Evolutionary conservation across 805 yeast species (phyloP).

Genomic region (Candida bentonensis): DNA sequence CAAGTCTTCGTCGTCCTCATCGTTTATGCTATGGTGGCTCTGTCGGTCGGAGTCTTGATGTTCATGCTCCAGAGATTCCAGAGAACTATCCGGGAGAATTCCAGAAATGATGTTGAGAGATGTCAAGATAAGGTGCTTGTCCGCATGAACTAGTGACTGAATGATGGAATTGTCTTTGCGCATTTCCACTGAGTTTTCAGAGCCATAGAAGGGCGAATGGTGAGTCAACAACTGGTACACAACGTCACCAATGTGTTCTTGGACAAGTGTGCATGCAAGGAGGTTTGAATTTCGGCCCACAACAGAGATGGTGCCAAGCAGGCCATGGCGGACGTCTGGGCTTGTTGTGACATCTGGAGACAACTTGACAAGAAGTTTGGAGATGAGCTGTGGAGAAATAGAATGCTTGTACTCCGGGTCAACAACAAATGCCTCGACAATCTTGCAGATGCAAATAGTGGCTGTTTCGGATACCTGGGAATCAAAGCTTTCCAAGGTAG

Average conservation of each 20-base stretch:
- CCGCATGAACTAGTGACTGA: slow-evolving; percentile 61
- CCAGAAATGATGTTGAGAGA: slow-evolving; percentile 42
- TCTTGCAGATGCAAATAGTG: slow-evolving; percentile 7
- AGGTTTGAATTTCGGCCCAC: slow-evolving; percentile 30
- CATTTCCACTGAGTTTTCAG: slow-evolving; percentile 17
- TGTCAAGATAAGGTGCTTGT: slow-evolving; percentile 46
- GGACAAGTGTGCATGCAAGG: slow-evolving; percentile 32
- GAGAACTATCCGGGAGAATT: slow-evolving; percentile 36
- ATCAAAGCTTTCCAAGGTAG: slow-evolving; percentile 3
- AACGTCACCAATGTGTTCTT: slow-evolving; percentile 33
- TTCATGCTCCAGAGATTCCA: slow-evolving; percentile 15
- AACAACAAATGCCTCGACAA: slow-evolving; percentile 1
- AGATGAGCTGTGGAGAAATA: not conserved
- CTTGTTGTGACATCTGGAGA: slow-evolving; percentile 1
- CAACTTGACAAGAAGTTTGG: not conserved
- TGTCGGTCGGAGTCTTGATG: slow-evolving; percentile 10
- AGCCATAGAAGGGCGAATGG: slow-evolving; percentile 25
- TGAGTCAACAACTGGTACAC: slow-evolving; percentile 37
- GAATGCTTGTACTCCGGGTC: not conserved
- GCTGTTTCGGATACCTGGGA: slow-evolving; percentile 9
- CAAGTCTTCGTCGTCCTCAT: slow-evolving; percentile 6
- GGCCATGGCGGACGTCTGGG: not conserved
- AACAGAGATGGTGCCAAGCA: slow-evolving; percentile 3
- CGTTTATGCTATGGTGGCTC: slow-evolving; percentile 8
- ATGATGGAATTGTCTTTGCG: slow-evolving; percentile 27